Percentiles rank a stretch among this genome's conserved stretches.
Evolutionary conservation across 768 basidiomycete genomes (phyloP).

Genomic region (Kwoniella botswanensis): DNA sequence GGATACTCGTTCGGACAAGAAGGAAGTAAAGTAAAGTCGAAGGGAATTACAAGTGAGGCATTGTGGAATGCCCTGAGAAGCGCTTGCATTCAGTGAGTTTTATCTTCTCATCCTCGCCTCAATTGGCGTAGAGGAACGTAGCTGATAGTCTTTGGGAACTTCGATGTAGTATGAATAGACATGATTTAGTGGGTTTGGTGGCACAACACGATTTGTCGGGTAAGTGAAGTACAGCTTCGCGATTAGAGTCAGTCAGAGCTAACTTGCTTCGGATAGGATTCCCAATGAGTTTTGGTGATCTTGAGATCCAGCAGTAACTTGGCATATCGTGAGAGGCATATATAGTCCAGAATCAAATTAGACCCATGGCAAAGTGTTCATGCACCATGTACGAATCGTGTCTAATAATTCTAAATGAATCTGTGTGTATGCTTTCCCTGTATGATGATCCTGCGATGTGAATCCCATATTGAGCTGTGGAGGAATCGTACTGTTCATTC

Average conservation of each 20-base stretch:
- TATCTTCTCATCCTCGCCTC: neutral
- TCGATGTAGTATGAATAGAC: slow-evolving; percentile 65
- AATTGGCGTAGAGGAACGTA: neutral
- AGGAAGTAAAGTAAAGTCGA: slow-evolving; percentile 37
- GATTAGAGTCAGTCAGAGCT: slow-evolving; percentile 8
- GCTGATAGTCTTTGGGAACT: neutral
- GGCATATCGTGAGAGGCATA: too few species aligned
- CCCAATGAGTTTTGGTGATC: slow-evolving; percentile 22
- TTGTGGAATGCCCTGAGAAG: slow-evolving; percentile 89
- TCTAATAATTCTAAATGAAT: too few species aligned
- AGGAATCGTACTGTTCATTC: too few species aligned
- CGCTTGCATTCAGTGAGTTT: slow-evolving; percentile 70
- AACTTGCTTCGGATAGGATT: slow-evolving; percentile 20
- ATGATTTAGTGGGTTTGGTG: slow-evolving; percentile 77
- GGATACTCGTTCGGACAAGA: slow-evolving; percentile 37
- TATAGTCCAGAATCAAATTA: too few species aligned
- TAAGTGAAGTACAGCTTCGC: slow-evolving; percentile 33
- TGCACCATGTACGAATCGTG: too few species aligned
- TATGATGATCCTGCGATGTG: too few species aligned
- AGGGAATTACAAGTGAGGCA: slow-evolving; percentile 74
- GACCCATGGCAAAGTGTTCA: too few species aligned
- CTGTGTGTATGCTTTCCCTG: too few species aligned
- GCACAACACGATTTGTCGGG: slow-evolving; percentile 74
- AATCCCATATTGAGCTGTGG: too few species aligned
- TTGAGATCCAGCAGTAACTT: too few species aligned